Evolutionary conservation across 2,329 filamentous ascomycete genomes (phyloP), one percentile per base, ranked within the genome.

Genomic region (Claviceps sp.): DNA sequence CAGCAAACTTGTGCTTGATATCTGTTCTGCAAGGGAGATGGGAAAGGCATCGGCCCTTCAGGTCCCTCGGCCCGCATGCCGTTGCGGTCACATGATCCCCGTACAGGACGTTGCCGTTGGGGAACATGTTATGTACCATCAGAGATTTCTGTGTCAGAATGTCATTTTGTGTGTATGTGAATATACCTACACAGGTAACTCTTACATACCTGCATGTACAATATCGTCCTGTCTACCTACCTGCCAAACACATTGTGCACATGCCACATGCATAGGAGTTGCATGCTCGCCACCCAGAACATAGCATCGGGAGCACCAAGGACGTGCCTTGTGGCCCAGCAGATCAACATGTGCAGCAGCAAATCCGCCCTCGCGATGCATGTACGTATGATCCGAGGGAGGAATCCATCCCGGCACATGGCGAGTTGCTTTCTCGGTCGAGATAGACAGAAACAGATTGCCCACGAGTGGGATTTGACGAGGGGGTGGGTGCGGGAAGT

Each of bases 161-260:
- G 29, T 29, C 9, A 34, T 34, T 34, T 11, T 11, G 29, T 34
- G 8, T 34, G 29, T 34, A 11, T 11, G 3, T 34, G 9, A 34
- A 11, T 34, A 8, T 11, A 34, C 8, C 29, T 34, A 34, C 29
- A 34, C 11, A 20, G 20, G 20, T 20, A 11, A 4, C 4, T 34
- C 9, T 3, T 11, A 29, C 8, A 11, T 34, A 34, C 29, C 29
- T 34, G 29, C 29, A 34, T 34, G 29, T 34, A 34, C 29, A 34
- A 34, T 34, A 34, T 34, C 9, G 29, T 34, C 29, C 9, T 34
- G 29, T 38, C 14, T 48, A 22, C 9, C 29, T 48, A 29, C 9
- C 29, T 48, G 50, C 42, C 49, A 45, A 50, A 38, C 49, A 45
- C 37, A 38, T 39, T 43, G 38, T 43, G 50, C 39, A 38, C 48